phyloP scores from a whole-genome alignment of 257 asterid genomes.

The Solanum sejunctum region DNA sequence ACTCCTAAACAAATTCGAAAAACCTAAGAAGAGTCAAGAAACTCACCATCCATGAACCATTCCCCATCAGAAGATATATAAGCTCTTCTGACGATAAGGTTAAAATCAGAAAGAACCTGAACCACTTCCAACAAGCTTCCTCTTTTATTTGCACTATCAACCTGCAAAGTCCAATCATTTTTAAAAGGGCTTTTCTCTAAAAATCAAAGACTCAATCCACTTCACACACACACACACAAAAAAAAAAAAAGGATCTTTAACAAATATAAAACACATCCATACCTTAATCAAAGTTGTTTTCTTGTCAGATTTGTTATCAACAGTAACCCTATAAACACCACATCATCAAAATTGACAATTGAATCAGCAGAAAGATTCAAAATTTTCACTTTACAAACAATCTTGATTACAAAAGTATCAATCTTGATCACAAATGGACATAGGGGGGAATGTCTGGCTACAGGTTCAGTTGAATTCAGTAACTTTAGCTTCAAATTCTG shows the following conservation, averaged over 20 bases:
- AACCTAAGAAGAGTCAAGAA: background rate
- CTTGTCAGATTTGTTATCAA: constrained; percentile 37
- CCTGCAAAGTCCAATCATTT: constrained; percentile 28
- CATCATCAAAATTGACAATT: background rate
- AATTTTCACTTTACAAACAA: background rate
- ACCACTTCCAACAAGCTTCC: constrained; percentile 87
- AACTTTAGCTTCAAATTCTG: background rate
- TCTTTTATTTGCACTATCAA: constrained; percentile 75
- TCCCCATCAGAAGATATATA: constrained; percentile 93
- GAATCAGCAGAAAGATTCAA: background rate
- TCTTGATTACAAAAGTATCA: background rate
- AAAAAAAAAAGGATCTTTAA: background rate
- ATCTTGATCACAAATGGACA: background rate
- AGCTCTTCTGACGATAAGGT: constrained; percentile 62
- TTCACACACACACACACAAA: background rate
- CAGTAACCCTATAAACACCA: constrained; percentile 27
- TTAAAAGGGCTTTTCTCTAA: background rate
- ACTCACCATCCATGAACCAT: constrained; percentile 95
- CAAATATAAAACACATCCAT: background rate
- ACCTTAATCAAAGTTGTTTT: constrained; percentile 43
- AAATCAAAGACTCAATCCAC: background rate
- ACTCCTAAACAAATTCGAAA: background rate
- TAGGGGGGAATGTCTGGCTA: background rate
- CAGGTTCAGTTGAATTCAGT: background rate
- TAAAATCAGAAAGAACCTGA: constrained; percentile 81